Conservation (phyloP, 2,329 filamentous ascomycete species). For the Aureobasidium sp. region DNA sequence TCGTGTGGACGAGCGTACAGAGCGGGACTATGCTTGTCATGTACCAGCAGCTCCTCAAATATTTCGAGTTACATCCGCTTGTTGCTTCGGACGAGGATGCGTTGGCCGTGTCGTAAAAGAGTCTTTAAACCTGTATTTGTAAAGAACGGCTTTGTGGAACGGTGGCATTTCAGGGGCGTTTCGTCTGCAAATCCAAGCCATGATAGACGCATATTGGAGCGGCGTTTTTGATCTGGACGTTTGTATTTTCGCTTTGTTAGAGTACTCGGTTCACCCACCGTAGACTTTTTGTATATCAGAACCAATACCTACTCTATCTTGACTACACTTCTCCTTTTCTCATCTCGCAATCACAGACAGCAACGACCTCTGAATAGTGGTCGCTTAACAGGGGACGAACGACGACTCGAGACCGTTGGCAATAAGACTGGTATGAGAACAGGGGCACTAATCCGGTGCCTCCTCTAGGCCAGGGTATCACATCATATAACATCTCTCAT, state of each 20-base stretch:
- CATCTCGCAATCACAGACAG: not conserved
- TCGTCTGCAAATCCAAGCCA: not conserved
- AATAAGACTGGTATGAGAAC: not conserved
- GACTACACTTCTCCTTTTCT: not conserved
- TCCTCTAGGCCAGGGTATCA: no score
- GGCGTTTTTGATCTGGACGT: slow-evolving; percentile 5
- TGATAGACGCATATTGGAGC: slow-evolving; percentile 11
- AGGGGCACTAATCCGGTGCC: not conserved
- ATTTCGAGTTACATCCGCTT: slow-evolving; percentile 53
- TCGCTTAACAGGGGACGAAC: not conserved
- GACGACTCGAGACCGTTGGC: not conserved
- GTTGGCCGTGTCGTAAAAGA: slow-evolving; percentile 15
- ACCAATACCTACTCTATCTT: not conserved
- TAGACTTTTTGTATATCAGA: slow-evolving; percentile 10
- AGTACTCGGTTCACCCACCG: not conserved
- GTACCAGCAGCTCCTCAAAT: slow-evolving; percentile 78
- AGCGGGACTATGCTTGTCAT: slow-evolving; percentile 93
- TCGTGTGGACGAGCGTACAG: slow-evolving; percentile 96
- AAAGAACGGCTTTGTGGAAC: not conserved
- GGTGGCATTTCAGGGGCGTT: slow-evolving; percentile 6
- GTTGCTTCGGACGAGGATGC: slow-evolving; percentile 19
- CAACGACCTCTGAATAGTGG: not conserved
- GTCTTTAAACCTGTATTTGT: not conserved
- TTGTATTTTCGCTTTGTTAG: not conserved
- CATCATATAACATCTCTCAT: not conserved